Evolutionary conservation across 495 filamentous ascomycete species (phyloP), one percentile per base, ranked within the genome.

Genomic region (Talaromyces stipitatus): DNA sequence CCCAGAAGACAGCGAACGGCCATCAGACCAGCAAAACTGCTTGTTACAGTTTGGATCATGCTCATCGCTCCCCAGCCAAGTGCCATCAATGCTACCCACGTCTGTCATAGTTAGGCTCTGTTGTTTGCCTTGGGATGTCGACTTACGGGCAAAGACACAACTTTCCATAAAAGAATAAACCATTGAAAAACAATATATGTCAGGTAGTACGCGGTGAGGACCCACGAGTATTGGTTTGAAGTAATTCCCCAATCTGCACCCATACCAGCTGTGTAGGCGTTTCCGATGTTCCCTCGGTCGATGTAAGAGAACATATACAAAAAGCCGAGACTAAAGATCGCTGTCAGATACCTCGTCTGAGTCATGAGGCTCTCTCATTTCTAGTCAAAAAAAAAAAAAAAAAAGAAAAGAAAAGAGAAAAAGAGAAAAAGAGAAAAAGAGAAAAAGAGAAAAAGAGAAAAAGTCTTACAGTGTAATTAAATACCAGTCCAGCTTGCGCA

Each of bases 191-290:
- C 46, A 24, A 48, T 48, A 26, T 48, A 48, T 18, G 18, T 18
- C 4, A 48, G 16, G 24, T 48, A 48, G 24, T 23, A 48, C 1
- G 22, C 16, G 10, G 46, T 26, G 6, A 48, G 8, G 2, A 22
- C 7, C 16, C 22, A 23, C 10, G 18, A 23, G 63, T 83, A 84
- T 14, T 74, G 70, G 48, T 74, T 61, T 26, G 77, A 74, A 30
- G 60, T 30, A 12, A 83, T 70, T 20, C 76, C 50, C 23, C 82
- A 59, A 27, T 82, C 80, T 14, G 64, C 59, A 29, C 54, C 61
- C 70, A 84, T 69, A 16, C 80, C 81, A 58, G 81, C 77, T 52
- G 82, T 82, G 30, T 75, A 72, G 4, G 81, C 81, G 65, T 82
- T 82, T 27, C 78, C 77, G 54, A 83, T 78, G 60, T 83, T 81